These are phyloP conservation scores for Sisymbrium irio DNA, from an alignment of 345 rosid genomes.

Conservation along the genomic window DNA sequence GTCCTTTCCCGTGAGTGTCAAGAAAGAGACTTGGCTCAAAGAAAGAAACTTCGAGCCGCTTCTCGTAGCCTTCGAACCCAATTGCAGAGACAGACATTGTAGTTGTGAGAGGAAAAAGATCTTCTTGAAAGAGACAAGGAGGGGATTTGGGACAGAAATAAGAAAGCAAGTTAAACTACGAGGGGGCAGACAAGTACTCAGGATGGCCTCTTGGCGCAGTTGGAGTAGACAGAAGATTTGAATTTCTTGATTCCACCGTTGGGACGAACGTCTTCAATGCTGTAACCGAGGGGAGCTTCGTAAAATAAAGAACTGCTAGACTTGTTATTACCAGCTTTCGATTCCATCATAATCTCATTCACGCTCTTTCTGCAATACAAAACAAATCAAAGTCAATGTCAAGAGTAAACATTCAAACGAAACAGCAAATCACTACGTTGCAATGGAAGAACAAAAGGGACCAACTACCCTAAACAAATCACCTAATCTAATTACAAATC, in stretches of 20 bases:
- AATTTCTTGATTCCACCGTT: conserved; percentile 81
- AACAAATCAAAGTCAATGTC: not conserved
- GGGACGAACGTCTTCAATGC: conserved; percentile 91
- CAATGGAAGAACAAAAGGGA: no score
- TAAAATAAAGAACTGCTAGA: conserved; percentile 43
- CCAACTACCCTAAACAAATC: no score
- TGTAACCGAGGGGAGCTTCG: conserved; percentile 84
- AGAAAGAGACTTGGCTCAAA: conserved; percentile 45
- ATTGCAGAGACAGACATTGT: conserved; percentile 56
- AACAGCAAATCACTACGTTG: no score
- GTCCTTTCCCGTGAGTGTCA: conserved; percentile 53
- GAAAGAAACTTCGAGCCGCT: conserved; percentile 69
- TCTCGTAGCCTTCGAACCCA: conserved; percentile 75
- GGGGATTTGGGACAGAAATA: not conserved
- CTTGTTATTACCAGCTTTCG: conserved; percentile 61
- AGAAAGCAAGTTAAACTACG: not conserved
- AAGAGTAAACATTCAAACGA: no score
- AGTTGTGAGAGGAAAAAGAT: not conserved
- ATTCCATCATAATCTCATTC: conserved; percentile 78
- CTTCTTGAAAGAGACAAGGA: conserved; percentile 8
- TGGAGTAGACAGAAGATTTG: conserved; percentile 83
- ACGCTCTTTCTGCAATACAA: conserved; percentile 32
- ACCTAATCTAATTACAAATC: no score
- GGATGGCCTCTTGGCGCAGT: conserved; percentile 85
- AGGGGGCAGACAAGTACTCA: conserved; percentile 39